phyloP scores from a whole-genome alignment of 192 early-diverging fungal genomes.

The Linnemannia elongata region DNA sequence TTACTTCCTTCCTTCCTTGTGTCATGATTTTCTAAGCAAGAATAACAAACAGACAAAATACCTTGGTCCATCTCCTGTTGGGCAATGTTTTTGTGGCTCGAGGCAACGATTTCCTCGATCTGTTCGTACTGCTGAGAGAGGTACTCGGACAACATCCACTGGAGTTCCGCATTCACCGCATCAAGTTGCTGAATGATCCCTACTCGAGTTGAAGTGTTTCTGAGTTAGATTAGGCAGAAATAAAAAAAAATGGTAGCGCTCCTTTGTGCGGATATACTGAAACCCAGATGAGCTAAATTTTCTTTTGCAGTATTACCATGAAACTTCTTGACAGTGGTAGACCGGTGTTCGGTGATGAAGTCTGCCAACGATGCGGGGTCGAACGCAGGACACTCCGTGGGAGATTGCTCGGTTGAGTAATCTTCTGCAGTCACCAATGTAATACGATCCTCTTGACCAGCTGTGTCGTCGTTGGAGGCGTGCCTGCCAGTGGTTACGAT shows the following conservation, averaged over 20 bases:
- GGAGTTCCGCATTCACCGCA: slow-evolving; percentile 31
- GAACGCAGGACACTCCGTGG: background rate
- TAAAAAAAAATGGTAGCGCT: background rate
- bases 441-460: background rate
- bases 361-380: background rate
- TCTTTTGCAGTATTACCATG: background rate
- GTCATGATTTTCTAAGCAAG: background rate
- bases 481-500: background rate
- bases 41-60: slow-evolving; percentile 1
- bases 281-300: background rate
- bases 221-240: background rate
- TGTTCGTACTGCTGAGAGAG: slow-evolving; percentile 27
- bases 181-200: slow-evolving; percentile 23
- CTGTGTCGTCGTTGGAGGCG: background rate
- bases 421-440: background rate
- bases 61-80: slow-evolving; percentile 30
- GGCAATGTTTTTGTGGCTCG: slow-evolving; percentile 3
- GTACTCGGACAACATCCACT: slow-evolving; percentile 38
- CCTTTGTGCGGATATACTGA: background rate
- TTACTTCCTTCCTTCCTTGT: background rate
- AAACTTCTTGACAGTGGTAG: background rate
- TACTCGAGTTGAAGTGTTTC: background rate
- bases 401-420: background rate
- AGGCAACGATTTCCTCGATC: slow-evolving; percentile 17
- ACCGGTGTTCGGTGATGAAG: background rate